Base-by-base conservation (phyloP, 208 protist genomes). In the Leishmania lainsoni region DNA sequence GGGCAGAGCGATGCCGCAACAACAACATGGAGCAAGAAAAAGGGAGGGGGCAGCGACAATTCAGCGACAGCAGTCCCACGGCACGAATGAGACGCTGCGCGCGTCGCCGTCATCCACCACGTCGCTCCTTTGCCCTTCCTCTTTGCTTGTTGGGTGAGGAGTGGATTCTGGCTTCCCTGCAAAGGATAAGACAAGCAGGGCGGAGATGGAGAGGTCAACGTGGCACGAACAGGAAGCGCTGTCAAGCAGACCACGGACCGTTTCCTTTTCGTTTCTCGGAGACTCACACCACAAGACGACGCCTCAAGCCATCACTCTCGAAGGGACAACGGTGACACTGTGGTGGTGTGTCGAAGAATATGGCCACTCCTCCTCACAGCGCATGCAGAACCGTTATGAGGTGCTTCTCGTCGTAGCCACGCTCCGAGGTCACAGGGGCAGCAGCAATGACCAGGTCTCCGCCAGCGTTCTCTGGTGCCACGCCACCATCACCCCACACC, bases 371-470 rank as follows among this genome's bases (percentile, higher is more conserved):
- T 35, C 6, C 20, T 75, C 49, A 75, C 71, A 75, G 22, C 29
- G 71, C 12, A 0, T 59, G n/a, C 48, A 75, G 71, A 0, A 42
- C 26, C 48, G 49, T 35, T 49, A 75, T 42, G n/a, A 75, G 12
- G 16, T 75, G 45, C 0, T 20, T 29, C 71, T 75, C 71, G 20
- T 59, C 71, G 71, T 75, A 75, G 71, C 29, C 71, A 35, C 26
- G 42, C 51, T 54, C 71, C n/a, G 10, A 35, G 48, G 71, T 9
- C 29, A 49, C 51, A 42, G n/a, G n/a, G 29, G 69, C 45, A 26
- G 48, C 29, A 35, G 52, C 22, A 32, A 32, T n/a, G 16, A 39
- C 73, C 54, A 29, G 29, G 16, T 65, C 73, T 6, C 54, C 73
- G 3, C 54, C 73, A n/a, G 4, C 56, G 52, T 39, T 35, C 73